Conservation (phyloP, 2,329 filamentous ascomycete genomes). For the Nakataea oryzae region DNA sequence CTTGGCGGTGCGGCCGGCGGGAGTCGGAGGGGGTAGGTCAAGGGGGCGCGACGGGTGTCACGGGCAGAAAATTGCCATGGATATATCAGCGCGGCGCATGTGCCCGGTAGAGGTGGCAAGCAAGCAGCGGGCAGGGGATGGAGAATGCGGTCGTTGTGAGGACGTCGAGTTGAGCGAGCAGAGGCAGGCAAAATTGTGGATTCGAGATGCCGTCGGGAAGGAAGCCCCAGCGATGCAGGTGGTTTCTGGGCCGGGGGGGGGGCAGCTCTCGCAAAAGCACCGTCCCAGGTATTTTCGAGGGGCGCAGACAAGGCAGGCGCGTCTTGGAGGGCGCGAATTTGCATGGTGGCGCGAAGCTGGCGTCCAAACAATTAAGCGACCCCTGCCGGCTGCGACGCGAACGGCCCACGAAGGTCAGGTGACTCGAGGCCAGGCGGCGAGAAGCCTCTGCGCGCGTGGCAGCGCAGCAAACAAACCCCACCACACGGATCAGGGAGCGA, state of each 20-base stretch:
- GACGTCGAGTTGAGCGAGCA: too few species aligned
- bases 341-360: not conserved
- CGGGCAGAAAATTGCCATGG: not conserved
- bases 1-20: not conserved
- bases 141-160: too few species aligned
- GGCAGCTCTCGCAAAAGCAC: not conserved
- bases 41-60: not conserved
- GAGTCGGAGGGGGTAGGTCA: not conserved
- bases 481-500: too few species aligned
- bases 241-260: too few species aligned
- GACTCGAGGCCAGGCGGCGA: constrained; percentile 2
- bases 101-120: not conserved
- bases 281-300: not conserved
- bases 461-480: not conserved
- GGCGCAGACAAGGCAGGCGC: not conserved
- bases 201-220: not conserved
- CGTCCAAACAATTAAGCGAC: constrained; percentile 4
- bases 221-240: too few species aligned
- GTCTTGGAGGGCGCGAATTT: not conserved
- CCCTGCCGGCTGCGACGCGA: constrained; percentile 6
- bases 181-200: not conserved
- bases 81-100: not conserved
- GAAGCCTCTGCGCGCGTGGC: too few species aligned
- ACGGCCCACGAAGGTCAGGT: constrained; percentile 11
- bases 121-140: not conserved